A percentile compares a stretch with the other conserved stretches of the same genome.
phyloP scores from a whole-genome alignment of 2,329 filamentous ascomycete genomes.

The Neonectria ditissima region DNA sequence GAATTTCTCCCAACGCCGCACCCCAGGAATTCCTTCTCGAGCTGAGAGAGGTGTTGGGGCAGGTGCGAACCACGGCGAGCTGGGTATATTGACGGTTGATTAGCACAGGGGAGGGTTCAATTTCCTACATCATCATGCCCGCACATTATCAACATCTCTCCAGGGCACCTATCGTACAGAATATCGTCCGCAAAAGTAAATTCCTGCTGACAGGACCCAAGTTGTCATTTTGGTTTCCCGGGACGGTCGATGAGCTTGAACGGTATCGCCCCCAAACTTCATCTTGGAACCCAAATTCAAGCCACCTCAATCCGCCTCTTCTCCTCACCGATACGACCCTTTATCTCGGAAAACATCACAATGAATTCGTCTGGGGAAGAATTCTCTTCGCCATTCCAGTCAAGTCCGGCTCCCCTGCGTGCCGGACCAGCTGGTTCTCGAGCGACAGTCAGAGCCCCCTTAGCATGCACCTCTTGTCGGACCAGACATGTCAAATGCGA shows the following conservation, averaged over 20 bases:
- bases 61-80: neutral
- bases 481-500: conserved; percentile 40
- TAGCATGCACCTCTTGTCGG: conserved; percentile 40
- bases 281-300: conserved; percentile 36
- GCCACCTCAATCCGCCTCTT: conserved; percentile 29
- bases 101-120: neutral
- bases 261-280: conserved; percentile 23
- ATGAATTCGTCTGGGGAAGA: conserved; percentile 20
- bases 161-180: neutral
- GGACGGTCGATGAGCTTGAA: conserved; percentile 30
- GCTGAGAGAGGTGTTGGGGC: too few relatives aligned
- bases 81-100: neutral
- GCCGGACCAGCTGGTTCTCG: conserved; percentile 29
- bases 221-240: conserved; percentile 9
- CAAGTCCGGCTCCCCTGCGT: conserved; percentile 19
- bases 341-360: conserved; percentile 30
- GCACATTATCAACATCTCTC: neutral
- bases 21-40: neutral
- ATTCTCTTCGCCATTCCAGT: conserved; percentile 11
- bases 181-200: neutral
- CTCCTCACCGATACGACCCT: neutral
- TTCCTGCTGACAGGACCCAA: neutral
- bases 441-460: conserved; percentile 35
- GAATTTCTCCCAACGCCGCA: neutral
- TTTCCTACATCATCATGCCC: neutral